Base-by-base conservation (phyloP, 2,329 filamentous ascomycete genomes). In the Didymosphaeria variabile region DNA sequence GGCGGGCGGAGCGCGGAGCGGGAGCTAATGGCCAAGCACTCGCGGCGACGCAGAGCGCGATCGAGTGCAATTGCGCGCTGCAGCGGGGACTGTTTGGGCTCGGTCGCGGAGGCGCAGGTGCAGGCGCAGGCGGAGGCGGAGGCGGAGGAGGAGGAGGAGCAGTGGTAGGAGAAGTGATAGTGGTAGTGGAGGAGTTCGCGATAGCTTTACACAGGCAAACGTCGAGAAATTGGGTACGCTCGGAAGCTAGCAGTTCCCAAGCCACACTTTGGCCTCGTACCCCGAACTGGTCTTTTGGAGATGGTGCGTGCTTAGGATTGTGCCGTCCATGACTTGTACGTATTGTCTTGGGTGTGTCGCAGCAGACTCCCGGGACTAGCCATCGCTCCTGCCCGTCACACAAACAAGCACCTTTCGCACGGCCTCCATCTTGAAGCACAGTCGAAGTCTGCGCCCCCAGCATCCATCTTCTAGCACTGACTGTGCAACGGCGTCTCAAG, bases 31-130 rank as follows among this genome's bases (percentile, higher is more conserved):
- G 38, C 38, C 38, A 40, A 40, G 38, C 38, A 40, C 38, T n/a
- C 2, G 38, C n/a, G 38, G 31, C 26, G 31, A 17, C 3, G 47
- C 34, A 2, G 47, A 36, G 31, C 15, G 21, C 23, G 36, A n/a
- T 19, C n/a, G 36, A 54, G 51, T n/a, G 49, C 49, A 52, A 40
- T 52, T 52, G 49, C 32, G 49, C 38, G 49, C 31, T 34, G 47
- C 31, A 31, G 19, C n/a, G 19, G 49, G 19, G 32, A 19, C 15
- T n/a, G n/a, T n/a, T n/a, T n/a, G n/a, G n/a, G n/a, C n/a, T 13
- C 23, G 29, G 17, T n/a, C 13, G 21, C 45, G 45, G 51, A n/a
- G 10, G 17, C 21, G 4, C 13, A 36, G 21, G 50, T 1, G 8
- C 5, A 32, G 15, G 8, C n/a, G n/a, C n/a, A n/a, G n/a, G 23